These are phyloP conservation scores for Stevia rebaudiana DNA, from an alignment of 140 eudicot species.

Conservation along the genomic window DNA sequence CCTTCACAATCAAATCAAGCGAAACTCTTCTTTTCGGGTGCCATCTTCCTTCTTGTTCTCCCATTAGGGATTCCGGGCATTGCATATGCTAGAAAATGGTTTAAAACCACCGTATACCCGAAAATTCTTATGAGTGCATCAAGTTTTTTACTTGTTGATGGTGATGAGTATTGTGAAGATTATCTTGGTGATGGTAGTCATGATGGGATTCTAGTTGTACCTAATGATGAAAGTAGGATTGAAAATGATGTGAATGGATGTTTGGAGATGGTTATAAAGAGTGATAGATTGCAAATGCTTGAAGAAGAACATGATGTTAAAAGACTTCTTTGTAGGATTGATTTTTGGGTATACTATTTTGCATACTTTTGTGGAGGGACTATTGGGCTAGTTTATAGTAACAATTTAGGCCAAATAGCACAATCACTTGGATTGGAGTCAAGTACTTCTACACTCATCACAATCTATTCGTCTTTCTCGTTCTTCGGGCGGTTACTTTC, in stretches of 20 bases:
- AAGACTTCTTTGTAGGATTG: constrained; percentile 54
- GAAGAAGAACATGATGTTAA: constrained; percentile 67
- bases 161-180: constrained; percentile 50
- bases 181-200: constrained; percentile 17
- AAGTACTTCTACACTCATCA: constrained; percentile 50
- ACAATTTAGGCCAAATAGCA: constrained; percentile 88
- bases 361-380: constrained; percentile 87
- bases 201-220: constrained; percentile 11
- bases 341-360: constrained; percentile 78
- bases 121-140: constrained; percentile 41
- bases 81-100: constrained; percentile 68
- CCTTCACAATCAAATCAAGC: constrained; percentile 43
- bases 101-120: constrained; percentile 35
- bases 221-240: constrained; percentile 6
- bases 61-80: constrained; percentile 82
- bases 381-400: constrained; percentile 77
- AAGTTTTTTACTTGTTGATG: constrained; percentile 40
- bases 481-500: constrained; percentile 91
- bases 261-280: constrained; percentile 35
- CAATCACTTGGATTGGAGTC: constrained; percentile 62
- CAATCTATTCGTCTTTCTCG: constrained; percentile 69
- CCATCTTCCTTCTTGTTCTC: constrained; percentile 54
- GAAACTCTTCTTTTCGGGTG: constrained; percentile 52
- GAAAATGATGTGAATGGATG: constrained; percentile 26
- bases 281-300: constrained; percentile 53